Evolutionary conservation across 148 eudicot genomes (phyloP).

Genomic region (Persicaria maculosa): DNA sequence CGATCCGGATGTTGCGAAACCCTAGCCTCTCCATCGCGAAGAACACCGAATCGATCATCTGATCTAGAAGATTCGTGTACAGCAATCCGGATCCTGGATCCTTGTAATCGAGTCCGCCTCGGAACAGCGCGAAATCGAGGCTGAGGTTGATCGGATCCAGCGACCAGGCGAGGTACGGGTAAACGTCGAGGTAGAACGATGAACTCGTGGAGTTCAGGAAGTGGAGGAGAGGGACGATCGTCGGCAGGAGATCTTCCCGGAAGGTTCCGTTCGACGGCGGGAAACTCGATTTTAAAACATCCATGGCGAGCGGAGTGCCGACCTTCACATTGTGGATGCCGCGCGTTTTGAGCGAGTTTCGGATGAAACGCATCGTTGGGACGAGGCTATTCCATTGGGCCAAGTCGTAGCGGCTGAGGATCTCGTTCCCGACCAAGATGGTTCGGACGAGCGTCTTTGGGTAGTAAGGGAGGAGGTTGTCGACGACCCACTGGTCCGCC

Average conservation of each 20-base stretch:
- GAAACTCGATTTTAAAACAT: conserved; percentile 39
- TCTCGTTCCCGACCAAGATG: conserved; percentile 75
- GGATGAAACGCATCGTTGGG: conserved; percentile 49
- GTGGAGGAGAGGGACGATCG: conserved; percentile 35
- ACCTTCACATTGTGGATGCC: conserved; percentile 54
- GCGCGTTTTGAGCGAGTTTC: conserved; percentile 23
- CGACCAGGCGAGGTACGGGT: conserved; percentile 79
- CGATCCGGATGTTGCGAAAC: conserved; percentile 31
- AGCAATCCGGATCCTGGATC: conserved; percentile 44
- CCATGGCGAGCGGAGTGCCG: conserved; percentile 83
- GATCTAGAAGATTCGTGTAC: conserved; percentile 71
- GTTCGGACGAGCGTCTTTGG: conserved; percentile 56
- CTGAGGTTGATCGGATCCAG: conserved; percentile 25
- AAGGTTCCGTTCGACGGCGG: conserved; percentile 76
- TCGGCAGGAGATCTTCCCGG: conserved; percentile 25
- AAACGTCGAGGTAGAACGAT: conserved; percentile 54
- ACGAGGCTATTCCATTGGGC: conserved; percentile 50
- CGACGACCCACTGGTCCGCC: conserved; percentile 54
- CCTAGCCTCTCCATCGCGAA: conserved; percentile 66
- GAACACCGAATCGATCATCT: conserved; percentile 67
- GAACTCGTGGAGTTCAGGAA: conserved; percentile 46
- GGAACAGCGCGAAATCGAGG: conserved; percentile 50
- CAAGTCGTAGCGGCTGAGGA: conserved; percentile 29
- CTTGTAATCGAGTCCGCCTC: conserved; percentile 22
- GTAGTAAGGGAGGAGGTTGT: conserved; percentile 52